Conservation (phyloP, 2,329 filamentous ascomycete genomes). For the Botrytis porri region DNA sequence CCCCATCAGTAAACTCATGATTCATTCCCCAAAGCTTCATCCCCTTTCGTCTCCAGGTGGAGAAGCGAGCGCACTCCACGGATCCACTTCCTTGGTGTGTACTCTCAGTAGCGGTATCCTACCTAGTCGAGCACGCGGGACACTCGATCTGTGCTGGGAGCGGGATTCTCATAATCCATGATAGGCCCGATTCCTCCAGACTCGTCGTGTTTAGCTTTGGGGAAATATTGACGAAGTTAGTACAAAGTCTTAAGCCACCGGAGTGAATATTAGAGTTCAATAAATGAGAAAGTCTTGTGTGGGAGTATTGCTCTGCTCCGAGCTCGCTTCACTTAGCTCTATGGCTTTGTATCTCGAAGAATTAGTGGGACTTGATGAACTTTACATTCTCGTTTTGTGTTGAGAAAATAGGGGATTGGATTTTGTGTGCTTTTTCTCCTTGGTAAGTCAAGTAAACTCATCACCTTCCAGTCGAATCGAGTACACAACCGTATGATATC, state of each 20-base stretch:
- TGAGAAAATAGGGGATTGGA: not conserved
- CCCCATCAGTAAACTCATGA: not conserved
- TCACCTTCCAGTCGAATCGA: not conserved
- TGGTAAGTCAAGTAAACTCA: not conserved
- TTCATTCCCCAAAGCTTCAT: not conserved
- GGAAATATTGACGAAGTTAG: not conserved
- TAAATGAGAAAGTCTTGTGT: not conserved
- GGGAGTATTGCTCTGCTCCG: not conserved
- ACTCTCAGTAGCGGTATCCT: not conserved
- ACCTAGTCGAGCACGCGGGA: not conserved
- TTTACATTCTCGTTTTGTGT: not conserved
- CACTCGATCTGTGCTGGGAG: not conserved
- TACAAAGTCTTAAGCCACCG: not conserved
- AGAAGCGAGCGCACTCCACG: not conserved
- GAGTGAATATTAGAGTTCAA: not conserved
- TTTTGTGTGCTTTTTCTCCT: not conserved
- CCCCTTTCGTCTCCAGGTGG: not conserved
- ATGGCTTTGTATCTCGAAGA: not conserved
- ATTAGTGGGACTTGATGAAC: not conserved
- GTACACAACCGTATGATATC: too few relatives aligned
- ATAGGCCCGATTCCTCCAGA: not conserved
- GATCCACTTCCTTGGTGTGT: not conserved
- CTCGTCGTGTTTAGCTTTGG: not conserved
- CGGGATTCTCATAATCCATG: not conserved
- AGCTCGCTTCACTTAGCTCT: not conserved